Evolutionary conservation across 192 early-diverging fungal genomes (phyloP), one percentile per base, ranked within the genome.

Genomic region (Oehlia diaphana): DNA sequence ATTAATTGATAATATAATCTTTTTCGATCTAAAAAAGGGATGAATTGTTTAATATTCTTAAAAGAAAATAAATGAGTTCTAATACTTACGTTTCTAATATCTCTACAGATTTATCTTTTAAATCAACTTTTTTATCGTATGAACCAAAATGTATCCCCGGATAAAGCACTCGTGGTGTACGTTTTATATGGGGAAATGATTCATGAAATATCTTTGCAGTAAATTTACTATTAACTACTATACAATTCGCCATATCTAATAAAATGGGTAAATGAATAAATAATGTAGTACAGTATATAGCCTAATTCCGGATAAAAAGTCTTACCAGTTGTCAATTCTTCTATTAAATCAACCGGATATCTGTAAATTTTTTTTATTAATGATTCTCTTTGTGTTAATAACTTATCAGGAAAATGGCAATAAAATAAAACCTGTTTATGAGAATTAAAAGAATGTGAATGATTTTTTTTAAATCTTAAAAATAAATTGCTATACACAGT

Each of bases 361-460:
- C 97, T 91, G 75, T 99, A 99, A 4, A 94, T 19, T 21, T 80
- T 82, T 81, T 93, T 93, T 14, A 91, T 65, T 14, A 87, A 9
- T 4, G 90, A 87, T 37, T 89, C 88, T 5, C 94, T 89, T 67
- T 80, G 81, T 19, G 96, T 91, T 37, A 94, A 82, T 63, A 96
- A 86, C 76, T 95, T 94, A 81, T 99, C 97, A 0, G 97, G 97
- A 79, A 96, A 97, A 76, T 99, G 97, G 82, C 97, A 97, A 82
- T 99, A 99, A 84, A 99, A 99, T 61, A 99, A 84, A 13, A 97
- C 91, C 84, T 93, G 84, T 39, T 74, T 53, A 9, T 39, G 37
- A 74, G 13, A 23, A 70, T 21, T n/a, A 39, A 70, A 61, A 42
- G 50, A 31, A 9, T 64, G 53, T 50, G 7, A 28, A 39, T n/a